Evolutionary conservation across 345 rosid genomes (phyloP).

Genomic region (Populus ilicifolia): DNA sequence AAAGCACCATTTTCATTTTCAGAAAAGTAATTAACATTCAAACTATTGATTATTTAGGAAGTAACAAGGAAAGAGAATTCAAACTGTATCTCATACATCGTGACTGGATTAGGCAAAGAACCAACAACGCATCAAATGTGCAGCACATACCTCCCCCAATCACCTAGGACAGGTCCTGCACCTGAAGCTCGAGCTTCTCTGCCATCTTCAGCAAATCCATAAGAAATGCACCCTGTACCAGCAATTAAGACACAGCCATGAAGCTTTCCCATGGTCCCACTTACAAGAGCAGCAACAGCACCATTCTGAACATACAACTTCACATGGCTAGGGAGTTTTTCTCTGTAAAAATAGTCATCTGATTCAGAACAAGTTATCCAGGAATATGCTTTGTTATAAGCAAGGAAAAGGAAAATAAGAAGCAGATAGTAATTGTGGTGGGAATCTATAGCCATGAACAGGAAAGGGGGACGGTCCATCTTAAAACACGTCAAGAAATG

Average conservation of each 20-base stretch:
- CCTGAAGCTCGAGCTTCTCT: conserved; percentile 92
- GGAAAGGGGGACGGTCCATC: neutral
- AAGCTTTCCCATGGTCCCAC: conserved; percentile 94
- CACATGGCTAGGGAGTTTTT: conserved; percentile 68
- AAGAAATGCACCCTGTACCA: conserved; percentile 89
- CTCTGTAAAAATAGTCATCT: conserved; percentile 38
- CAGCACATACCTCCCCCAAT: conserved; percentile 79
- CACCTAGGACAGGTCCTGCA: conserved; percentile 90
- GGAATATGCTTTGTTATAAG: neutral
- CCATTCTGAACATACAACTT: conserved; percentile 79
- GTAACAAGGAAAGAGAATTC: neutral
- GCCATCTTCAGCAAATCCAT: conserved; percentile 87
- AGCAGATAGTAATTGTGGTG: neutral
- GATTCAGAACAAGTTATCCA: neutral
- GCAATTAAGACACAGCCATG: conserved; percentile 96
- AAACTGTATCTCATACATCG: neutral
- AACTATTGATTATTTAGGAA: neutral
- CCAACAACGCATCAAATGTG: neutral
- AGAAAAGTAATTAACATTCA: neutral
- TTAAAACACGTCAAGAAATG: neutral
- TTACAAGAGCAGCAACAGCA: conserved; percentile 88
- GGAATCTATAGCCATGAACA: neutral
- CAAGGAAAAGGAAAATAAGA: neutral
- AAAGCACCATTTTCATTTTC: neutral
- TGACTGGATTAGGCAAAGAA: neutral